Evolutionary conservation across 2,329 filamentous ascomycete genomes (phyloP), one percentile per base, ranked within the genome.

Genomic region (Fusarium austroafricanum): DNA sequence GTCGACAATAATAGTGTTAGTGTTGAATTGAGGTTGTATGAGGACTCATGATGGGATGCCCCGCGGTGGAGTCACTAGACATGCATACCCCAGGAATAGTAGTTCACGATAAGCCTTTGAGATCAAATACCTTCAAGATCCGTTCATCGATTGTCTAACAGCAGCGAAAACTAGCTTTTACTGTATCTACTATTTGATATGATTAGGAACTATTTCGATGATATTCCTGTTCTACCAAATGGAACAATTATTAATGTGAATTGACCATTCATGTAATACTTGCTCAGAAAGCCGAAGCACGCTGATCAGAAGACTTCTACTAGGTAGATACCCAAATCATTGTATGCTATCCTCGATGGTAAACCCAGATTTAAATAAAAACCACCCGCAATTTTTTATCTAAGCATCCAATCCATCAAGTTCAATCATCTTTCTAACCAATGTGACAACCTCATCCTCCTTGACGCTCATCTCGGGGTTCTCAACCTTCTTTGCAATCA

Each of bases 371-470:
- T 15, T 23, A 37, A 37, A 23, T 40, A 28, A 43, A n/a, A 35
- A 21, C 3, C 10, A 42, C 11, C 12, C 42, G 37, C 14, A 21
- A 14, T 18, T 15, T 55, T 43, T 42, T 39, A 15, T 64, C 71
- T 75, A 89, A 59, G 84, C 84, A 83, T 97, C 93, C 80, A 96
- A 79, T 2, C 96, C 96, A 81, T 98, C 94, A 73, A 96, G 85
- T 79, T 97, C 93, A 72, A 98, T 91, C 79, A 98, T 83, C 79
- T 87, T 90, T 70, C 89, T 88, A 54, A 97, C 94, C 65, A 92
- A 80, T 73, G 85, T 87, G 61, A 98, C 91, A 26, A 97, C 89
- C 71, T 91, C 89, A 59, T 84, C 86, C 43, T 84, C 81, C 57
- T 81, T 81, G 35, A 89, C 75, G 44, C 89, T 87, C 58, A 86